Conservation (phyloP, 768 basidiomycete species). For the Phanerochaete sordida region DNA sequence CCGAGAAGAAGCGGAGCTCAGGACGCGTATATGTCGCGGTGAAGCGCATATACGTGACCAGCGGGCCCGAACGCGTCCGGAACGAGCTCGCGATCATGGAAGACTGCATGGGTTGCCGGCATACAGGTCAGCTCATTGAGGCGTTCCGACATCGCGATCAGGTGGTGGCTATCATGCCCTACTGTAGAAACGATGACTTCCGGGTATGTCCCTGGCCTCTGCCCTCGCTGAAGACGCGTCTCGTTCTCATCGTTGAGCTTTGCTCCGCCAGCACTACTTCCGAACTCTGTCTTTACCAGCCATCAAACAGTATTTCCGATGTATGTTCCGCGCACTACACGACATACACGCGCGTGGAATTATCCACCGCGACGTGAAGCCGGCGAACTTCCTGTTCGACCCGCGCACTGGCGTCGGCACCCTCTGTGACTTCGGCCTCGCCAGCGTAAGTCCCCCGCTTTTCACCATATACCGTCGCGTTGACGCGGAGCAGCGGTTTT, state of each 20-base stretch:
- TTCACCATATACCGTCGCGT: neutral
- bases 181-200: slow-evolving; percentile 90
- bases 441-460: slow-evolving; percentile 60
- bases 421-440: slow-evolving; percentile 93
- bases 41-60: slow-evolving; percentile 97
- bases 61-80: slow-evolving; percentile 84
- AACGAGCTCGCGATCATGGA: slow-evolving; percentile 94
- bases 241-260: neutral
- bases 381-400: slow-evolving; percentile 95
- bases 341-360: slow-evolving; percentile 85
- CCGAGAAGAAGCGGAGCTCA: slow-evolving; percentile 34
- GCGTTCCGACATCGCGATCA: slow-evolving; percentile 91
- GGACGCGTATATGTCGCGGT: slow-evolving; percentile 82
- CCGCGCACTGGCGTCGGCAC: slow-evolving; percentile 79
- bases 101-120: slow-evolving; percentile 77
- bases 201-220: slow-evolving; percentile 51
- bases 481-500: slow-evolving; percentile 4
- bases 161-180: slow-evolving; percentile 92
- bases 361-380: slow-evolving; percentile 97
- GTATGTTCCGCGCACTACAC: slow-evolving; percentile 84
- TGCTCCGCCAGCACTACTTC: slow-evolving; percentile 64
- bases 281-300: slow-evolving; percentile 66
- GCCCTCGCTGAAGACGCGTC: neutral
- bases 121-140: slow-evolving; percentile 90
- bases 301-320: slow-evolving; percentile 84